Evolutionary conservation across 2,329 filamentous ascomycete genomes (phyloP), one percentile per base, ranked within the genome.

Genomic region (Ceratocystis variospora): DNA sequence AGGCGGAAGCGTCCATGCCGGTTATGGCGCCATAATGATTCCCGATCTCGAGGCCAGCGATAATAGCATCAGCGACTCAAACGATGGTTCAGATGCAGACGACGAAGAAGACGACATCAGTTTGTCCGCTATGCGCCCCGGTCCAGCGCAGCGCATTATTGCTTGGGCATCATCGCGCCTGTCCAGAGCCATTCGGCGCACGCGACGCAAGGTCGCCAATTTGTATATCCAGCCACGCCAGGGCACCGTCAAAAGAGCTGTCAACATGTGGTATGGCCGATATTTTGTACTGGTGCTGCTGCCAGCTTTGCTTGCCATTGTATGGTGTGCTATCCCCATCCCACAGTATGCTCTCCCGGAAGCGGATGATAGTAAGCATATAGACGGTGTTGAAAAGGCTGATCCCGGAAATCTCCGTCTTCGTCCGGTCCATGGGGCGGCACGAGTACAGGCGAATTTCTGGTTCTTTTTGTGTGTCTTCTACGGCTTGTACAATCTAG

Each of bases 391-490:
- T 6, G 69, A 68, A 45, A 71, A 71, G 63, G 73, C 71, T 53
- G 71, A 71, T 10, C 70, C 72, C 46, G 44, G 70, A 44, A 74
- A 73, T 48, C 48, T 8, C 28, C 41, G 61, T 2, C 45, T 61
- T 2, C 75, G 77, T 0, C 84, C 84, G 0, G 85, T 84, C 31
- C 84, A 87, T 76, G 85, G 85, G 67, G 78, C 80, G 70, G 83
- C 84, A 5, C 77, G 81, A 53, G 85, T 87, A 3, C 80, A 82
- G 69, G 81, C 87, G 70, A 86, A 86, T 75, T 87, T 87, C 71
- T 88, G 85, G 85, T 87, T 87, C 77, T 88, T 88, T 71, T 77
- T 88, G 46, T 81, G 87, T 62, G 81, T 87, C 66, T 88, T 87
- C 75, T 88, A 88, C 73, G 83, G 84, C 66, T 81, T 87, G 70